Percentiles rank a stretch among this genome's conserved stretches.
Evolutionary conservation across 768 basidiomycete species (phyloP).

Genomic region (Rhizopogon sp.): DNA sequence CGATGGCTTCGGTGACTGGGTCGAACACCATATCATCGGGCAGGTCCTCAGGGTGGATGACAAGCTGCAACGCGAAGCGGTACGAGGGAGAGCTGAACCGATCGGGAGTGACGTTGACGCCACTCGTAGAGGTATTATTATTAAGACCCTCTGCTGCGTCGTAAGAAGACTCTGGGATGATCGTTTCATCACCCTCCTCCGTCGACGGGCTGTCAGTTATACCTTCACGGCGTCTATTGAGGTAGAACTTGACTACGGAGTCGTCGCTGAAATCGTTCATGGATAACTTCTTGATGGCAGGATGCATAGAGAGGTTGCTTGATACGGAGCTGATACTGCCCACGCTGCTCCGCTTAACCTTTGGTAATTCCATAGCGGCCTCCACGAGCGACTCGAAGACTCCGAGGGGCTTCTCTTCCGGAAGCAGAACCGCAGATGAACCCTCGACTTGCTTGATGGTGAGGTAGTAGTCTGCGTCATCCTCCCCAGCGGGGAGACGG

Average conservation of each 20-base stretch:
- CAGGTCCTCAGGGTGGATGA: constrained; percentile 86
- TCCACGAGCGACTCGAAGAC: constrained; percentile 86
- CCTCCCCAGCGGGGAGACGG: constrained; percentile 63
- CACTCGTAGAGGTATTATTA: constrained; percentile 14
- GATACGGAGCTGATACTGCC: constrained; percentile 93
- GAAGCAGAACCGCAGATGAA: constrained; percentile 66
- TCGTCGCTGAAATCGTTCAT: constrained; percentile 99
- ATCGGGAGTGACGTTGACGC: constrained; percentile 53
- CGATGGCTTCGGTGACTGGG: constrained; percentile 85
- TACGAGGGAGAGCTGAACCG: constrained; percentile 80
- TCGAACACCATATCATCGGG: constrained; percentile 97
- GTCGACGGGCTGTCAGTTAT: constrained; percentile 41
- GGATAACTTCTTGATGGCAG: constrained; percentile 87
- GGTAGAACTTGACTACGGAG: constrained; percentile 93
- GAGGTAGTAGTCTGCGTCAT: constrained; percentile 70
- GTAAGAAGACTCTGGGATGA: constrained; percentile 32
- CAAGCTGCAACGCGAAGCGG: constrained; percentile 80
- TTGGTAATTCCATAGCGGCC: constrained; percentile 74
- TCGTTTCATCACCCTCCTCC: constrained; percentile 39
- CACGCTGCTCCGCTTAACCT: constrained; percentile 89
- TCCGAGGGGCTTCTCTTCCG: constrained; percentile 76
- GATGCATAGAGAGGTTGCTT: constrained; percentile 90
- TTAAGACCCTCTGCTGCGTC: constrained; percentile 24
- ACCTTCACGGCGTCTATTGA: constrained; percentile 59
- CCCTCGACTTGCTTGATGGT: constrained; percentile 93